phyloP scores from a whole-genome alignment of 371 early-diverging fungal genomes.

The Rhizomucor miehei region DNA sequence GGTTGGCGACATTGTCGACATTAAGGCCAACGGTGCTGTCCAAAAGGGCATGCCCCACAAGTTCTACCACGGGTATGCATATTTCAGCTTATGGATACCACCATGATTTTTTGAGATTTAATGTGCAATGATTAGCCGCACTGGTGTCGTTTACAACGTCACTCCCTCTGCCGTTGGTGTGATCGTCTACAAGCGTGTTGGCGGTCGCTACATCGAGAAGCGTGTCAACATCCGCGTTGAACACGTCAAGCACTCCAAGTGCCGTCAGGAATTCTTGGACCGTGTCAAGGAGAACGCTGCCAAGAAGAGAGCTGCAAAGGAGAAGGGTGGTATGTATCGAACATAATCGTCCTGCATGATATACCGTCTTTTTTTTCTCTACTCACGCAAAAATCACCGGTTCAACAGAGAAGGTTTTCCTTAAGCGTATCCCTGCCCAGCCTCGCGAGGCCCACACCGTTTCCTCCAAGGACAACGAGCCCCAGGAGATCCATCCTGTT shows the following conservation, averaged over 20 bases:
- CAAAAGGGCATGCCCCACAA: conserved; percentile 99
- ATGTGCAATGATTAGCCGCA: not conserved
- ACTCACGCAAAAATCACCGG: not conserved
- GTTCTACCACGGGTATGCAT: conserved; percentile 97
- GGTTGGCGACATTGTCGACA: conserved; percentile 55
- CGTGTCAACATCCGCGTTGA: conserved; percentile 97
- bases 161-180: conserved; percentile 98
- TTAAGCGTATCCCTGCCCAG: conserved; percentile 93
- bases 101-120: not conserved
- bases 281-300: conserved; percentile 95
- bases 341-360: too few relatives aligned
- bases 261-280: conserved; percentile 97
- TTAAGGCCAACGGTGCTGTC: conserved; percentile 72
- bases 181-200: conserved; percentile 97
- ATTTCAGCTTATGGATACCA: not conserved
- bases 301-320: conserved; percentile 80
- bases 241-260: conserved; percentile 99
- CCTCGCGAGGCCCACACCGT: conserved; percentile 93
- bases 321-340: conserved; percentile 39
- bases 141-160: conserved; percentile 39
- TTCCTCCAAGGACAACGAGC: conserved; percentile 85
- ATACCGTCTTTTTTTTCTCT: too few relatives aligned
- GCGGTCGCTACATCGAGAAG: conserved; percentile 98
- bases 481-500: conserved; percentile 90
- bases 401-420: conserved; percentile 59